A percentile compares a stretch with the other conserved stretches of the same genome.
phyloP scores from a whole-genome alignment of 768 basidiomycete species.

The Trametopsis cervina region DNA sequence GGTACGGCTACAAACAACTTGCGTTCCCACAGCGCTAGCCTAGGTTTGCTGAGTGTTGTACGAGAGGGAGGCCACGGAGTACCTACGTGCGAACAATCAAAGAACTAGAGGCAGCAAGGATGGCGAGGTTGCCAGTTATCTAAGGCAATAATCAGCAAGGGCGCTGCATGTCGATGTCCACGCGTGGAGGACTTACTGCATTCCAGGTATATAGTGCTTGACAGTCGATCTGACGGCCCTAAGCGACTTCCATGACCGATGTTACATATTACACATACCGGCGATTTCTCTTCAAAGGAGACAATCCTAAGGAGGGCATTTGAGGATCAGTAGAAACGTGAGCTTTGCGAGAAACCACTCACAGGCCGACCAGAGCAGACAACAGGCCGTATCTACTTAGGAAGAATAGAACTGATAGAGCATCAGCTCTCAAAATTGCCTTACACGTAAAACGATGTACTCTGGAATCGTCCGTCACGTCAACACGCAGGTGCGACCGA shows the following conservation, averaged over 20 bases:
- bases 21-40: constrained; percentile 67
- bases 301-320: constrained; percentile 38
- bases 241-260: constrained; percentile 1
- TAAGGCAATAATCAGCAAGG: constrained; percentile 22
- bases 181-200: constrained; percentile 49
- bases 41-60: no score
- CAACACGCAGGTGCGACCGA: constrained; percentile 15
- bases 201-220: constrained; percentile 65
- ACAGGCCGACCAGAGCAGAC: constrained; percentile 60
- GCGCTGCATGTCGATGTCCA: no score
- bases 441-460: not conserved
- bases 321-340: not conserved
- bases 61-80: not conserved
- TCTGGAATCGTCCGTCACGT: constrained; percentile 12
- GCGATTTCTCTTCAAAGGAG: constrained; percentile 43
- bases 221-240: constrained; percentile 44
- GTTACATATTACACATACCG: constrained; percentile 31
- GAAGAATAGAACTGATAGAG: constrained; percentile 50
- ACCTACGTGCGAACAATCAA: constrained; percentile 65
- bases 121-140: constrained; percentile 61
- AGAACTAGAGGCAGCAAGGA: constrained; percentile 59
- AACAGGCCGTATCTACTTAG: constrained; percentile 67
- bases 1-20: constrained; percentile 40
- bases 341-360: constrained; percentile 18
- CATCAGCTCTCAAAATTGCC: not conserved